These are phyloP conservation scores for Fagopyrum esculentum DNA, from an alignment of 148 eudicot species.

Conservation along the genomic window DNA sequence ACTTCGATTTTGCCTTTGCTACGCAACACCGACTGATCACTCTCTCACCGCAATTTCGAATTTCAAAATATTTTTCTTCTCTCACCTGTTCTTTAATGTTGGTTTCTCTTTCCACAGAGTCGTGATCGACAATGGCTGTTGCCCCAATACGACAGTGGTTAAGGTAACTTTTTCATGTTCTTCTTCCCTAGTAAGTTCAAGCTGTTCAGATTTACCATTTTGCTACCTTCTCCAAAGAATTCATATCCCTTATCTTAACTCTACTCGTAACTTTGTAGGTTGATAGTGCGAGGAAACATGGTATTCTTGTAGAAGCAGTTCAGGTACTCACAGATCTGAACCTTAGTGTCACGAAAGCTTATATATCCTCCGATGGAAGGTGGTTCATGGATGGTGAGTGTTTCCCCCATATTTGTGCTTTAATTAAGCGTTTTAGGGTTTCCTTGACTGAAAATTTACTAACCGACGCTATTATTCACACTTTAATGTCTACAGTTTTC, in stretches of 20 bases:
- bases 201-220: background rate
- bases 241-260: background rate
- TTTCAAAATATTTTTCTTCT: background rate
- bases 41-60: conserved; percentile 2
- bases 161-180: conserved; percentile 39
- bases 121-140: conserved; percentile 76
- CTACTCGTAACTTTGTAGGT: conserved; percentile 29
- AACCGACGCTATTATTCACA: background rate
- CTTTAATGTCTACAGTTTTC: conserved; percentile 47
- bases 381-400: conserved; percentile 97
- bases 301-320: conserved; percentile 82
- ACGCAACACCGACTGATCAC: conserved; percentile 4
- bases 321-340: conserved; percentile 87
- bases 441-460: background rate
- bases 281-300: conserved; percentile 84
- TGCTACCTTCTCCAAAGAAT: background rate
- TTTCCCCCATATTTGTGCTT: background rate
- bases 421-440: background rate
- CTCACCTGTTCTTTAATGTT: background rate
- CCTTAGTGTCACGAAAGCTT: conserved; percentile 72
- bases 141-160: conserved; percentile 61
- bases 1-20: background rate
- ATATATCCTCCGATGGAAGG: conserved; percentile 83
- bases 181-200: background rate
- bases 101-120: conserved; percentile 42